These are phyloP conservation scores for Geopyxis carbonaria DNA, from an alignment of 495 filamentous ascomycete genomes.

Conservation along the genomic window DNA sequence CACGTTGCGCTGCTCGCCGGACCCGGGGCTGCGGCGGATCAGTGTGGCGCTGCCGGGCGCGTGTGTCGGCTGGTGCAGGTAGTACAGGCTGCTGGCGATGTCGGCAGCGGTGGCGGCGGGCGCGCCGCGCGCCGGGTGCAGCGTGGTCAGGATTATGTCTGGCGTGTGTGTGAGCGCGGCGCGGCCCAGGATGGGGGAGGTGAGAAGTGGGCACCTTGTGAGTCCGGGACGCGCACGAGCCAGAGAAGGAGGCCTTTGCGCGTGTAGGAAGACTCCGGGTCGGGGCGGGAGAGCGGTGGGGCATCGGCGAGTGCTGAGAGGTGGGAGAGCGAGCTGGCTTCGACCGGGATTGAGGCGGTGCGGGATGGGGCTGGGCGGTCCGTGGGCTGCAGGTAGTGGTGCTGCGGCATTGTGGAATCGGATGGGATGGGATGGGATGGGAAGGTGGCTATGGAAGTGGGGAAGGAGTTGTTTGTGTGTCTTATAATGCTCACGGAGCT, in stretches of 20 bases:
- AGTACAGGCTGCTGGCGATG: constrained; percentile 76
- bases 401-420: too few species aligned
- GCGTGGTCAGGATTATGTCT: constrained; percentile 89
- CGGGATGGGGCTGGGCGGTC: not conserved
- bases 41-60: constrained; percentile 51
- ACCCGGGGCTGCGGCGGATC: constrained; percentile 70
- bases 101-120: constrained; percentile 69
- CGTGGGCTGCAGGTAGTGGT: not conserved
- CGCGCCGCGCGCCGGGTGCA: constrained; percentile 61
- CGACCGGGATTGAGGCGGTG: not conserved
- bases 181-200: not conserved
- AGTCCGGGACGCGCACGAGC: constrained; percentile 3
- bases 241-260: not conserved
- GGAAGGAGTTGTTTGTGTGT: not conserved
- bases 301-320: not conserved
- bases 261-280: not conserved
- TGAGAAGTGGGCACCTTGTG: not conserved
- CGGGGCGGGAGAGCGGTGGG: not conserved
- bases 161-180: not conserved
- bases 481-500: too few species aligned
- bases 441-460: not conserved
- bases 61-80: constrained; percentile 41
- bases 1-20: constrained; percentile 76
- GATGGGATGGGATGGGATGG: not conserved
- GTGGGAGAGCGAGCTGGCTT: not conserved